These are phyloP conservation scores for Arthrobotrys musiformis DNA, from an alignment of 2,329 filamentous ascomycete species.

Conservation along the genomic window DNA sequence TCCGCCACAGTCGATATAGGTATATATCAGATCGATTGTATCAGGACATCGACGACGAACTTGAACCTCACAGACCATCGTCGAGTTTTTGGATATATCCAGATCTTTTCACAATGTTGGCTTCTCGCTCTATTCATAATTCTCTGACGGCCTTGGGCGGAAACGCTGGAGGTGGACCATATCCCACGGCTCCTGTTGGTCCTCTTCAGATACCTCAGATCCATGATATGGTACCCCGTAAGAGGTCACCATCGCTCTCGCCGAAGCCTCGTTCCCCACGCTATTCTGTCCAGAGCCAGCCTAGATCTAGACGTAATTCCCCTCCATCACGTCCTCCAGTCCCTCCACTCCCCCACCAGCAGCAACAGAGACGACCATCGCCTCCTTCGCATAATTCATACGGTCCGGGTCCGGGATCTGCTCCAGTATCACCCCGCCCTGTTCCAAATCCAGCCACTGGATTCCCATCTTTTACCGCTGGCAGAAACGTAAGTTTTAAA, in stretches of 20 bases:
- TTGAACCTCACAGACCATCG: not conserved
- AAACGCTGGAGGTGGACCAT: conserved; percentile 31
- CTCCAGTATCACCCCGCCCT: conserved; percentile 24
- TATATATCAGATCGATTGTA: not conserved
- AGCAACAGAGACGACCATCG: conserved; percentile 25
- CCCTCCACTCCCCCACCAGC: conserved; percentile 7
- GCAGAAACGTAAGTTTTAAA: conserved; percentile 36
- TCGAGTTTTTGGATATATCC: conserved; percentile 2
- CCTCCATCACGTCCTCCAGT: conserved; percentile 27
- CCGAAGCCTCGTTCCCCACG: conserved; percentile 45
- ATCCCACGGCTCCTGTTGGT: conserved; percentile 26
- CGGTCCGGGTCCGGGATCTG: conserved; percentile 7
- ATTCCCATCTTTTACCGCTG: conserved; percentile 48
- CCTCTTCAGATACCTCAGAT: conserved; percentile 24
- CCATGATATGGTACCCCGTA: conserved; percentile 17
- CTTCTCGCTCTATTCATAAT: conserved; percentile 19
- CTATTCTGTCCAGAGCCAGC: conserved; percentile 21
- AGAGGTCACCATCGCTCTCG: conserved; percentile 36
- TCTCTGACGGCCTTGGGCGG: conserved; percentile 37
- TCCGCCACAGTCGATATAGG: not conserved
- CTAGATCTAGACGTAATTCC: conserved; percentile 5
- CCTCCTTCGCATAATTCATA: conserved; percentile 27
- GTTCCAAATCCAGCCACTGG: conserved; percentile 43
- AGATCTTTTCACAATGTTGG: conserved; percentile 29
- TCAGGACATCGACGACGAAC: not conserved